phyloP scores from a whole-genome alignment of 495 filamentous ascomycete species.

The Penicillium waksmanii region DNA sequence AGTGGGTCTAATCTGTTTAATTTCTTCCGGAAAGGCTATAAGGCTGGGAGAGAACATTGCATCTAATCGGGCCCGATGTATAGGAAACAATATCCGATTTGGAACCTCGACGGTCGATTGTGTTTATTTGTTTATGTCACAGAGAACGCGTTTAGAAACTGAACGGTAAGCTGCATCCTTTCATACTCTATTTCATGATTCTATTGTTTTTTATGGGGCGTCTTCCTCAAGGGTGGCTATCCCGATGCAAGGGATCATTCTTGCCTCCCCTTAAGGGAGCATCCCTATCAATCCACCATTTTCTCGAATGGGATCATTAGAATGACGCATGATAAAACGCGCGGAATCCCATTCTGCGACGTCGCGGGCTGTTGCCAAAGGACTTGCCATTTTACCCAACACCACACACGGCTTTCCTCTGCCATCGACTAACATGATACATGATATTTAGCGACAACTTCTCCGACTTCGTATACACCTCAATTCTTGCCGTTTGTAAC shows the following conservation, averaged over 20 bases:
- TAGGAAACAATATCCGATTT: constrained; percentile 8
- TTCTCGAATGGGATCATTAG: constrained; percentile 20
- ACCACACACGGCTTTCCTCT: constrained; percentile 7
- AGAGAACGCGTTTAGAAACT: constrained; percentile 24
- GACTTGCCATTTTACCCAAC: constrained; percentile 6
- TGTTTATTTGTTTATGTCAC: constrained; percentile 30
- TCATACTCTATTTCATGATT: constrained; percentile 2
- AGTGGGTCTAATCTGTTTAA: constrained; percentile 1
- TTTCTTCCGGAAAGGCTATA: background rate
- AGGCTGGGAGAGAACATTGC: constrained; percentile 2
- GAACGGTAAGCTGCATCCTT: constrained; percentile 29
- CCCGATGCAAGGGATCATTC: constrained; percentile 32
- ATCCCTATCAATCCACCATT: constrained; percentile 19
- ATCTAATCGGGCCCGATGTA: background rate
- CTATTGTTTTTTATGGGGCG: constrained; percentile 9
- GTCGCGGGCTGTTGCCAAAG: constrained; percentile 6
- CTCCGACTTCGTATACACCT: constrained; percentile 4
- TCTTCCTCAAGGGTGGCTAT: constrained; percentile 14
- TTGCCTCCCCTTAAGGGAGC: constrained; percentile 15
- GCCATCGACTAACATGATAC: constrained; percentile 20
- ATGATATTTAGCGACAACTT: constrained; percentile 14
- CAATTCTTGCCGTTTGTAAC: constrained; percentile 2
- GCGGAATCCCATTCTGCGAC: constrained; percentile 20
- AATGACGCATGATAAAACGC: constrained; percentile 19
- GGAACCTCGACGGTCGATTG: constrained; percentile 11